phyloP scores from a whole-genome alignment of 306 rosid species.

The Lupinus albus region DNA sequence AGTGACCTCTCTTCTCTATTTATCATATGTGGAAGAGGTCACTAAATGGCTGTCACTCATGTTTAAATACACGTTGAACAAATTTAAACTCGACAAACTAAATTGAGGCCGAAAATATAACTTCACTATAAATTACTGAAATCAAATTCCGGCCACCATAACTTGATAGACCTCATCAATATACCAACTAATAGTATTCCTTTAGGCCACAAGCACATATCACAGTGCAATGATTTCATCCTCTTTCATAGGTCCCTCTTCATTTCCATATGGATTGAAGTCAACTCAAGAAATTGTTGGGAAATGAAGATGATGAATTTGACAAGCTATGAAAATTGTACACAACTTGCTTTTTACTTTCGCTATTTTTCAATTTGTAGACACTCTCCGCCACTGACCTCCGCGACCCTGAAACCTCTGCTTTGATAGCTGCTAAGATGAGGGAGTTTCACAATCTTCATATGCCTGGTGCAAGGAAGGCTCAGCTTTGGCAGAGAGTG shows the following conservation, averaged over 20 bases:
- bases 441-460: conserved; percentile 76
- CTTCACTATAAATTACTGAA: too few species aligned
- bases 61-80: too few species aligned
- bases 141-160: too few species aligned
- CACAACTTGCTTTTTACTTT: conserved; percentile 12
- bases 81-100: too few species aligned
- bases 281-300: neutral
- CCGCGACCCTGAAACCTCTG: conserved; percentile 66
- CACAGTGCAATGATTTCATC: too few species aligned
- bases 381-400: conserved; percentile 81
- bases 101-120: too few species aligned
- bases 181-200: too few species aligned
- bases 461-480: conserved; percentile 62
- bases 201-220: too few species aligned
- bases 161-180: too few species aligned
- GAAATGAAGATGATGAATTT: neutral
- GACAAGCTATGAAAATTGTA: neutral
- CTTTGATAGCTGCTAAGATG: conserved; percentile 71
- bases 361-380: conserved; percentile 41
- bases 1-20: too few species aligned
- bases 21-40: too few species aligned
- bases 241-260: neutral
- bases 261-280: neutral
- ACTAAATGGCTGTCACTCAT: too few species aligned
- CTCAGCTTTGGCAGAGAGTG: conserved; percentile 71